Evolutionary conservation across 2,329 filamentous ascomycete genomes (phyloP).

Genomic region (Leptographium radiaticola): DNA sequence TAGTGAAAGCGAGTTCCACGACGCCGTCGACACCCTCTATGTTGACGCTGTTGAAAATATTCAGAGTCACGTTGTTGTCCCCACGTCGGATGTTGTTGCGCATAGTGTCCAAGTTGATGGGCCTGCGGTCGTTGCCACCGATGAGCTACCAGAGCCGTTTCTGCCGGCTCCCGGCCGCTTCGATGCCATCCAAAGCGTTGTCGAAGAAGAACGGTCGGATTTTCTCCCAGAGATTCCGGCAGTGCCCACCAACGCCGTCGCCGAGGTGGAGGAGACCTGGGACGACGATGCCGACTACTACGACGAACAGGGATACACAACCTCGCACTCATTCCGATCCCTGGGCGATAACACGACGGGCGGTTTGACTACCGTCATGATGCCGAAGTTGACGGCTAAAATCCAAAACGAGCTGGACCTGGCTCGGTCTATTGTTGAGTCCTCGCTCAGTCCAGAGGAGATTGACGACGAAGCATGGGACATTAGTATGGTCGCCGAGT

Average conservation of each 20-base stretch:
- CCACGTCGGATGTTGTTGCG: background rate
- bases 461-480: slow-evolving; percentile 84
- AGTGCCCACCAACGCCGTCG: slow-evolving; percentile 5
- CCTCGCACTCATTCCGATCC: slow-evolving; percentile 62
- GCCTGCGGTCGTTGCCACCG: no score
- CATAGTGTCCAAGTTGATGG: background rate
- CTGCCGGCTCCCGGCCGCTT: background rate
- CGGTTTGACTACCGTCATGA: slow-evolving; percentile 46
- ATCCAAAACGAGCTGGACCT: slow-evolving; percentile 59
- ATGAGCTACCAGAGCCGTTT: background rate
- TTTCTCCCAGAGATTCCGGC: slow-evolving; percentile 7
- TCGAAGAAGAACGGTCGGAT: background rate
- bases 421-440: slow-evolving; percentile 52
- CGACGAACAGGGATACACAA: slow-evolving; percentile 61
- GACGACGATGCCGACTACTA: slow-evolving; percentile 62
- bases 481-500: slow-evolving; percentile 95
- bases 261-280: slow-evolving; percentile 60
- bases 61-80: background rate
- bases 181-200: background rate
- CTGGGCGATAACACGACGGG: slow-evolving; percentile 50
- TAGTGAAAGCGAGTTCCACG: slow-evolving; percentile 10
- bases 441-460: slow-evolving; percentile 55
- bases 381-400: slow-evolving; percentile 58
- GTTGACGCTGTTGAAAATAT: slow-evolving; percentile 32
- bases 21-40: slow-evolving; percentile 27